These are phyloP conservation scores for Fusarium graminum DNA, from an alignment of 2,329 filamentous ascomycete genomes.

Conservation along the genomic window DNA sequence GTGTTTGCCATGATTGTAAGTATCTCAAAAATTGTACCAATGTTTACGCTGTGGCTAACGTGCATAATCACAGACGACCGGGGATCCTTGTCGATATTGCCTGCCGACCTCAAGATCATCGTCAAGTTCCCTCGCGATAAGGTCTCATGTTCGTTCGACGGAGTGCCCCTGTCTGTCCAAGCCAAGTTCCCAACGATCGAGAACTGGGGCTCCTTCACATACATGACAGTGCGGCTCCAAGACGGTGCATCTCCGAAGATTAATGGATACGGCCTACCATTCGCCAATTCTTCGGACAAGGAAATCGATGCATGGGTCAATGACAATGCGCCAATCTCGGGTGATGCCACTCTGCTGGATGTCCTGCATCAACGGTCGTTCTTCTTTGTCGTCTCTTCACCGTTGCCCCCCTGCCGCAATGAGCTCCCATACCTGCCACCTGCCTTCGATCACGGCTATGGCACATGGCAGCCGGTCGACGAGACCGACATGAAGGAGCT, in stretches of 20 bases:
- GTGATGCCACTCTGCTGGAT: background rate
- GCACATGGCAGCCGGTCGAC: background rate
- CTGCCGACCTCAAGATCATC: background rate
- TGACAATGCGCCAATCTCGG: background rate
- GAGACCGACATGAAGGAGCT: background rate
- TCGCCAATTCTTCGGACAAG: background rate
- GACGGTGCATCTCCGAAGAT: background rate
- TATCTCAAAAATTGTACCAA: background rate
- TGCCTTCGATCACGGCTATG: conserved; percentile 5
- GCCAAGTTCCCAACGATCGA: background rate
- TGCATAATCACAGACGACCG: too few species aligned
- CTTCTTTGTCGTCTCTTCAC: background rate
- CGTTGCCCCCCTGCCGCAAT: background rate
- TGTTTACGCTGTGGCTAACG: too few species aligned
- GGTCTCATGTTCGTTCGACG: background rate
- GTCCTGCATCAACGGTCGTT: background rate
- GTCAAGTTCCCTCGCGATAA: conserved; percentile 1
- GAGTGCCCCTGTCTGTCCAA: background rate
- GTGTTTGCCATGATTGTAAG: conserved; percentile 4
- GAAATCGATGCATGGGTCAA: conserved; percentile 23
- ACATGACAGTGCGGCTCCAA: background rate
- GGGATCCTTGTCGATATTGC: too few species aligned
- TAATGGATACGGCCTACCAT: background rate
- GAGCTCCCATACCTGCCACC: background rate
- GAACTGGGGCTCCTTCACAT: background rate